A percentile compares a stretch with the other conserved stretches of the same genome.
Evolutionary conservation across 2,329 filamentous ascomycete genomes (phyloP).

Genomic region (Paraphoma sp.): DNA sequence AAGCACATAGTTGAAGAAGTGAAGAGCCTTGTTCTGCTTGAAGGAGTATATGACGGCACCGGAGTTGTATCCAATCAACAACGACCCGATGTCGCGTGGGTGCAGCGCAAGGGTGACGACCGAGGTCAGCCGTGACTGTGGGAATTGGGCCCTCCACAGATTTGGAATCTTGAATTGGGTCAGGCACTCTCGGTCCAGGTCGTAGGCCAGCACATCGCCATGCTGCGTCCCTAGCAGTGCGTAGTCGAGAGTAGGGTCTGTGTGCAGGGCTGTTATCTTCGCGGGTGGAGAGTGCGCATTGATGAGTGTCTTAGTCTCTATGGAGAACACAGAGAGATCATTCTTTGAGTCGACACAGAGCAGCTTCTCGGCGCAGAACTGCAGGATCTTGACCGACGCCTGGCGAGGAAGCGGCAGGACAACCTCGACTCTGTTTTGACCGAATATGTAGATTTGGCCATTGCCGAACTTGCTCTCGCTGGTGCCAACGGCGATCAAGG

Average conservation of each 20-base stretch:
- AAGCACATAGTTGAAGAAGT: slow-evolving; percentile 83
- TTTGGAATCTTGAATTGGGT: slow-evolving; percentile 85
- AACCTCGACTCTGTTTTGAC: slow-evolving; percentile 79
- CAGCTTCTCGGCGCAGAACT: slow-evolving; percentile 86
- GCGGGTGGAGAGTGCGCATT: slow-evolving; percentile 79
- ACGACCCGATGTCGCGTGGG: slow-evolving; percentile 87
- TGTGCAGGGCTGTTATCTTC: slow-evolving; percentile 74
- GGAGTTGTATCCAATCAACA: slow-evolving; percentile 88
- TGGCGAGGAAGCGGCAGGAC: slow-evolving; percentile 73
- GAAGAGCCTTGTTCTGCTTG: slow-evolving; percentile 81
- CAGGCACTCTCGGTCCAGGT: slow-evolving; percentile 80
- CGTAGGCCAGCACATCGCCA: slow-evolving; percentile 90
- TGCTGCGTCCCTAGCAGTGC: slow-evolving; percentile 82
- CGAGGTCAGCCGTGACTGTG: slow-evolving; percentile 67
- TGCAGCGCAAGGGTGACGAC: slow-evolving; percentile 85
- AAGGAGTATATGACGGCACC: slow-evolving; percentile 93
- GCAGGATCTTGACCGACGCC: slow-evolving; percentile 76
- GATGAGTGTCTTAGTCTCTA: slow-evolving; percentile 71
- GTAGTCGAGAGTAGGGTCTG: slow-evolving; percentile 93
- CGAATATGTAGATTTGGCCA: slow-evolving; percentile 89
- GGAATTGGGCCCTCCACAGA: slow-evolving; percentile 79
- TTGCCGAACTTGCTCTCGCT: slow-evolving; percentile 84
- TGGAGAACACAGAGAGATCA: slow-evolving; percentile 83
- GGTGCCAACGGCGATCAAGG: slow-evolving; percentile 89
- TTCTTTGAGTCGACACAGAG: slow-evolving; percentile 85